Evolutionary conservation across 805 yeast species (phyloP), one percentile per base, ranked within the genome.

Genomic region (Metschnikowia arizonensis): DNA sequence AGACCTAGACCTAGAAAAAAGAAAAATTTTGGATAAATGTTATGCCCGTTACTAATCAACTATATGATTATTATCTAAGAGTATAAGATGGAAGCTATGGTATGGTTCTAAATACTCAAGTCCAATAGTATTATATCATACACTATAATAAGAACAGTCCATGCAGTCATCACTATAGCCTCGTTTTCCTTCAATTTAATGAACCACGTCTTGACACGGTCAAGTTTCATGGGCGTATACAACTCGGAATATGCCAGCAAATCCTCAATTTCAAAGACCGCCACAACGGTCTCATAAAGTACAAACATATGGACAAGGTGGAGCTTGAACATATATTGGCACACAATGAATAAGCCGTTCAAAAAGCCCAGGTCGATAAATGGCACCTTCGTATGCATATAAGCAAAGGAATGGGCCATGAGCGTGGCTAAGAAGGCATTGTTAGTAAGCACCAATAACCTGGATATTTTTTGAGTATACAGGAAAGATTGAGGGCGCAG

Each of bases 381-480:
- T 5, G 57, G 58, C 50, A 60, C 58, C 28, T 50, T 47, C 42
- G 54, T 41, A 35, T 59, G 61, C 8, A 65, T 53, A 18, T 53
- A 53, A n/a, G 62, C 45, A 48, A 65, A 67, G 18, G 71, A 65
- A 48, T 62, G 66, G 28, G 66, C 61, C 30, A 68, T 60, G 49
- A 68, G 56, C 9, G 66, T 54, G 1, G 72, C 71, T 37, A 68
- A 53, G 42, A 55, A 63, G 49, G 64, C 65, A 47, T 66, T 65
- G 53, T 68, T 68, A 19, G 59, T 53, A 21, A 59, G 66, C 19
- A 48, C 47, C 18, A 65, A 46, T 26, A 58, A 10, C 18, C 8
- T 26, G n/a, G 40, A 28, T 10, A 17, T 17, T 11, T 11, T 32
- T 2, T 21, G 5, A 8, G 2, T 17, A 14, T 32, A 17, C 15